Evolutionary conservation across 257 asterid genomes (phyloP).

Genomic region (Nicotiana tabacum): DNA sequence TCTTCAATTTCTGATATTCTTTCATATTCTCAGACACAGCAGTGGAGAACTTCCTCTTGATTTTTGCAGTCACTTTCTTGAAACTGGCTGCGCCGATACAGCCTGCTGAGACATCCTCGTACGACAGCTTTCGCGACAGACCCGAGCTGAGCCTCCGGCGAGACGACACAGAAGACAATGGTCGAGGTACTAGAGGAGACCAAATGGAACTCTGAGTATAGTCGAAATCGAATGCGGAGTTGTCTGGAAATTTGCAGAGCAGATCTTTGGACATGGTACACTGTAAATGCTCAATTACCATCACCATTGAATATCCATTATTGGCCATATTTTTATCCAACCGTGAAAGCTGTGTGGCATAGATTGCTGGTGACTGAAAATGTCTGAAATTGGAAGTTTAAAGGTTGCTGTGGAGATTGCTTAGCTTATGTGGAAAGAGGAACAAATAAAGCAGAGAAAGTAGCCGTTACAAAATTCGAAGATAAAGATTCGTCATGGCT

Average conservation of each 20-base stretch:
- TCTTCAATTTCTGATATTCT: conserved; percentile 36
- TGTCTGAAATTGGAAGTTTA: background rate
- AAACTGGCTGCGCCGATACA: conserved; percentile 6
- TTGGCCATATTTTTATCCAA: background rate
- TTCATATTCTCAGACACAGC: conserved; percentile 30
- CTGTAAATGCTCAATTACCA: conserved; percentile 73
- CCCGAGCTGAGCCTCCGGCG: conserved; percentile 2
- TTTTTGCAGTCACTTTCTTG: conserved; percentile 35
- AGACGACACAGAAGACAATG: background rate
- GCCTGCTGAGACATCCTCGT: conserved; percentile 16
- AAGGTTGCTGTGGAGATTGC: background rate
- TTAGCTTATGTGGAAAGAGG: background rate
- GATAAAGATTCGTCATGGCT: background rate
- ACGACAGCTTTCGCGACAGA: conserved; percentile 36
- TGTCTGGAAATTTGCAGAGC: conserved; percentile 76
- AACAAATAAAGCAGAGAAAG: background rate
- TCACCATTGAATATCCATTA: conserved; percentile 22
- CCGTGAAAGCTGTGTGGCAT: background rate
- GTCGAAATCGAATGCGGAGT: conserved; percentile 79
- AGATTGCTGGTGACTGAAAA: too few species aligned
- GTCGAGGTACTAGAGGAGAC: conserved; percentile 75
- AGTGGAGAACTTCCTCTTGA: conserved; percentile 51
- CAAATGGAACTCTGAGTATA: conserved; percentile 91
- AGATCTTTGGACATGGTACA: conserved; percentile 67
- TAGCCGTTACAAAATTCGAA: background rate